Conservation (phyloP, 2,329 filamentous ascomycete species). For the Alternaria consortialis region DNA sequence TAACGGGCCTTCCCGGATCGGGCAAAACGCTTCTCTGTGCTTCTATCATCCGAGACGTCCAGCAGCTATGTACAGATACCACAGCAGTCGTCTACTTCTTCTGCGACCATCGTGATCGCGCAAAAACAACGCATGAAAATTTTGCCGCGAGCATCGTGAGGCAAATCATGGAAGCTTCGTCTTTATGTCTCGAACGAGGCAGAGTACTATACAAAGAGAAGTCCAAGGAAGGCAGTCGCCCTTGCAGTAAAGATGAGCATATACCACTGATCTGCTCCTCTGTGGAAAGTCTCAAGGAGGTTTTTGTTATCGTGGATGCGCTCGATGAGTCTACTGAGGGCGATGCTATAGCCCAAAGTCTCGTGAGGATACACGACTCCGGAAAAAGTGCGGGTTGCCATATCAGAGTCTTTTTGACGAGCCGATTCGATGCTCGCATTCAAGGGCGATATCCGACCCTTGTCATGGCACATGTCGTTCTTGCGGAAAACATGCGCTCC, state of each 20-base stretch:
- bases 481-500: conserved; percentile 3
- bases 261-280: background rate
- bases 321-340: background rate
- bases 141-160: background rate
- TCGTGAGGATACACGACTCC: background rate
- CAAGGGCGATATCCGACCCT: background rate
- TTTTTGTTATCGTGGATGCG: background rate
- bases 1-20: background rate
- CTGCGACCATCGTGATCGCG: background rate
- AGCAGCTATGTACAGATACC: background rate
- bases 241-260: background rate
- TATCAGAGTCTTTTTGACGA: background rate
- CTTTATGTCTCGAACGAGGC: background rate
- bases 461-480: background rate
- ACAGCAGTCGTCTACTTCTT: background rate
- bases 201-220: background rate
- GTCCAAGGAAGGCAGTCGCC: background rate
- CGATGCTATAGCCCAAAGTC: background rate
- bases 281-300: background rate
- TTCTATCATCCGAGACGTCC: background rate
- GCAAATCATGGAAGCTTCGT: background rate
- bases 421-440: background rate
- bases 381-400: background rate
- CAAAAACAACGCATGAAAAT: background rate
- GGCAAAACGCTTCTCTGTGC: background rate